phyloP scores from a whole-genome alignment of 257 asterid species.

The Mentha longifolia region DNA sequence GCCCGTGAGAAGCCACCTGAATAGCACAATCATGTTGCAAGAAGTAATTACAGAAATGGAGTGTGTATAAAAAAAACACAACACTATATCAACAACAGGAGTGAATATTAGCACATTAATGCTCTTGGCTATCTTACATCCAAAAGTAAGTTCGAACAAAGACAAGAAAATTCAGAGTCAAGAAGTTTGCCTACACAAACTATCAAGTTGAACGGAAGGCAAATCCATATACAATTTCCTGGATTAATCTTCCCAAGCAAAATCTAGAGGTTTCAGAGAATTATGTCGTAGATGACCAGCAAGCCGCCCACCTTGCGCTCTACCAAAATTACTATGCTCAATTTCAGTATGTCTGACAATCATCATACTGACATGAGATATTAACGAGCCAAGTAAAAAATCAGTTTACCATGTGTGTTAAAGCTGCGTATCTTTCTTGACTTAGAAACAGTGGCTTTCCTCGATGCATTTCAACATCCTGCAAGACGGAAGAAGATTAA shows the following conservation, averaged over 20 bases:
- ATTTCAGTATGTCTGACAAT: constrained; percentile 16
- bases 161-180: not conserved
- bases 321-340: constrained; percentile 7
- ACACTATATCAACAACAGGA: not conserved
- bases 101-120: not conserved
- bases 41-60: constrained; percentile 7
- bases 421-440: constrained; percentile 91
- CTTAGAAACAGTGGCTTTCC: constrained; percentile 91
- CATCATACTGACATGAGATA: constrained; percentile 15
- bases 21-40: constrained; percentile 33
- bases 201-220: not conserved
- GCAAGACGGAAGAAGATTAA: constrained; percentile 37
- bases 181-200: not conserved
- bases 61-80: not conserved
- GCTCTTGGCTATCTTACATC: constrained; percentile 19
- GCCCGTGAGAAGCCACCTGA: constrained; percentile 98
- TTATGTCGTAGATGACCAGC: not conserved
- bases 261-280: not conserved
- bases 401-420: constrained; percentile 77
- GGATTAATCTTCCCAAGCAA: constrained; percentile 9
- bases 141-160: not conserved
- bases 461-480: constrained; percentile 85
- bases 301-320: not conserved
- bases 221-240: constrained; percentile 4
- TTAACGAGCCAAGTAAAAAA: constrained; percentile 16